Evolutionary conservation across 495 filamentous ascomycete genomes (phyloP).

Genomic region (Neurospora terricola): DNA sequence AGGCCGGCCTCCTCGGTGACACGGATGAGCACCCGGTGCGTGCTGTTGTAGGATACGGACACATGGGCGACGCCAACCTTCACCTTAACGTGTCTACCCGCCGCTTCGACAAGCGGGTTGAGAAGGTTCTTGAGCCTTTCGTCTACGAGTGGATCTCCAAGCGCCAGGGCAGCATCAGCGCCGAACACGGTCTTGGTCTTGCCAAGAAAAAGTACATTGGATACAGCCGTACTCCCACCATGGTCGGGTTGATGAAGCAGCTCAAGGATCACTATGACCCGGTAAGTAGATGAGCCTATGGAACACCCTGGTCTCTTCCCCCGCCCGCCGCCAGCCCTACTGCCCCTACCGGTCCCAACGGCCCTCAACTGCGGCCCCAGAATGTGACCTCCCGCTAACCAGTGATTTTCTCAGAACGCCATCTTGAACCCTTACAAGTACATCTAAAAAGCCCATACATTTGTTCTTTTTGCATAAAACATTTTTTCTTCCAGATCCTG

Average conservation of each 20-base stretch:
- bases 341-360: background rate
- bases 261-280: constrained; percentile 88
- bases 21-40: constrained; percentile 71
- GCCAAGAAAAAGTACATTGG: constrained; percentile 92
- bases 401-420: constrained; percentile 45
- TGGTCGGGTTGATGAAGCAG: constrained; percentile 85
- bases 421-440: constrained; percentile 92
- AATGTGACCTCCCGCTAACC: constrained; percentile 1
- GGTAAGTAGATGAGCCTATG: constrained; percentile 42
- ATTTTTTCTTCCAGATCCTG: background rate
- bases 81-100: constrained; percentile 82
- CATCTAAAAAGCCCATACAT: constrained; percentile 26
- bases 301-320: background rate
- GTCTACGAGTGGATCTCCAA: constrained; percentile 93
- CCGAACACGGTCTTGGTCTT: constrained; percentile 88
- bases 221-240: constrained; percentile 79
- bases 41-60: constrained; percentile 88
- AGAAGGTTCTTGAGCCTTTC: constrained; percentile 84
- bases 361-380: background rate
- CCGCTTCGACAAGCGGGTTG: constrained; percentile 77
- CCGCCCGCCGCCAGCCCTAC: background rate
- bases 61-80: constrained; percentile 94
- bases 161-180: constrained; percentile 83
- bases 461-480: background rate
- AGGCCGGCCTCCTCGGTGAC: constrained; percentile 68